These are phyloP conservation scores for Pseudogymnoascus sp. DNA, from an alignment of 2,329 filamentous ascomycete species.

Conservation along the genomic window DNA sequence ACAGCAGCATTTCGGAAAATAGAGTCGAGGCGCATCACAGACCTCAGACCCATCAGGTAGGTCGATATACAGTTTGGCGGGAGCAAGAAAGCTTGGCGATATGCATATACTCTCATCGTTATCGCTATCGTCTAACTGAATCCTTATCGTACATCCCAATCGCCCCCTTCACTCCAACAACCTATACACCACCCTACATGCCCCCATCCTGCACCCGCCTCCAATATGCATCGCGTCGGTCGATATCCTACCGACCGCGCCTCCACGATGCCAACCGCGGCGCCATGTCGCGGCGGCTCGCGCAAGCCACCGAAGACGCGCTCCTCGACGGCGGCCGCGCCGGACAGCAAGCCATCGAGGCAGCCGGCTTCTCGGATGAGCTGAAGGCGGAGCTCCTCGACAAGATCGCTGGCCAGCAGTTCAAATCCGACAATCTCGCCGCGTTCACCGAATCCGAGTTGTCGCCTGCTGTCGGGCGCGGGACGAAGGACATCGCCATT, in stretches of 20 bases:
- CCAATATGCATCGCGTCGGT: neutral
- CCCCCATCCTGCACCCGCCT: too few species aligned
- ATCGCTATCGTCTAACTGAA: too few species aligned
- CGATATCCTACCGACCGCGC: neutral
- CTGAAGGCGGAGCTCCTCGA: conserved; percentile 51
- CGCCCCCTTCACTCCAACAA: too few species aligned
- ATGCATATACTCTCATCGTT: too few species aligned
- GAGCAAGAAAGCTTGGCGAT: too few species aligned
- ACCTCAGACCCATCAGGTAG: too few species aligned
- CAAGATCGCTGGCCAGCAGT: conserved; percentile 49
- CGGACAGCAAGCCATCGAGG: conserved; percentile 52
- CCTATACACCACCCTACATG: too few species aligned
- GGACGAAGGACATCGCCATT: conserved; percentile 60
- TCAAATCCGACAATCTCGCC: conserved; percentile 42
- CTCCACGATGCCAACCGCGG: conserved; percentile 14
- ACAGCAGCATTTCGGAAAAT: too few species aligned
- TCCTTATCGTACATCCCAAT: too few species aligned
- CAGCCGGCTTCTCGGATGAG: conserved; percentile 58
- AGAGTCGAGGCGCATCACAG: too few species aligned
- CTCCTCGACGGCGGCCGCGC: conserved; percentile 52
- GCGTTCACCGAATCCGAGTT: conserved; percentile 44
- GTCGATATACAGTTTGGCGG: too few species aligned
- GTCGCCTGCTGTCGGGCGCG: conserved; percentile 54
- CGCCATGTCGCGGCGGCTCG: conserved; percentile 48
- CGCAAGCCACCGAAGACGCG: conserved; percentile 57